A percentile compares a stretch with the other conserved stretches of the same genome.
Evolutionary conservation across 192 early-diverging fungal genomes (phyloP).

Genomic region (Rhizoclosmatium globosum): DNA sequence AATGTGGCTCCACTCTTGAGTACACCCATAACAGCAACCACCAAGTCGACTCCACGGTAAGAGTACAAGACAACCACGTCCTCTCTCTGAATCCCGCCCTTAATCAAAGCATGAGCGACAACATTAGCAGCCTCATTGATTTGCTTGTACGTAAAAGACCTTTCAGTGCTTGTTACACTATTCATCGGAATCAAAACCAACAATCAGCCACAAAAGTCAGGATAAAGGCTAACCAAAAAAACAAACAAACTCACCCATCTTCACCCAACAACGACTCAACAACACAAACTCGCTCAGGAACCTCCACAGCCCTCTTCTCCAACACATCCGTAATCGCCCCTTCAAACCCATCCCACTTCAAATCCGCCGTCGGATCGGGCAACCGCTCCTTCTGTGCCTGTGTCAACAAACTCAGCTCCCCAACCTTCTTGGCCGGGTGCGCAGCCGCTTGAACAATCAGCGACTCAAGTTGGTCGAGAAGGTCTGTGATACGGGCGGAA

Average conservation of each 20-base stretch:
- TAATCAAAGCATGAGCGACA: slow-evolving; percentile 84
- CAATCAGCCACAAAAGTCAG: background rate
- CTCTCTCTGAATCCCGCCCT: slow-evolving; percentile 85
- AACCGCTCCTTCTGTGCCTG: slow-evolving; percentile 48
- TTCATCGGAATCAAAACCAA: background rate
- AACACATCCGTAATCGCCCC: slow-evolving; percentile 96
- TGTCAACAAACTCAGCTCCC: slow-evolving; percentile 72
- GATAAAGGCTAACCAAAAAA: background rate
- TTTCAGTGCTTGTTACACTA: slow-evolving; percentile 18
- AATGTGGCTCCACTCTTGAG: slow-evolving; percentile 97
- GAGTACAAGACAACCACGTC: slow-evolving; percentile 98
- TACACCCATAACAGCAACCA: slow-evolving; percentile 96
- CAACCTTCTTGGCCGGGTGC: slow-evolving; percentile 58
- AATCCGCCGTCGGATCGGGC: slow-evolving; percentile 81
- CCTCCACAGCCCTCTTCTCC: slow-evolving; percentile 75
- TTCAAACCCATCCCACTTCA: slow-evolving; percentile 87
- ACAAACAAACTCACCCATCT: slow-evolving; percentile 16
- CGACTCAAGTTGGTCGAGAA: slow-evolving; percentile 84
- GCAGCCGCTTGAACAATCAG: slow-evolving; percentile 75
- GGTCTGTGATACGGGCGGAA: slow-evolving; percentile 81
- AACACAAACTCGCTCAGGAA: slow-evolving; percentile 84
- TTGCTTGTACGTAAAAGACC: slow-evolving; percentile 81
- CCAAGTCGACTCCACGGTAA: slow-evolving; percentile 93
- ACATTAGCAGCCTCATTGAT: slow-evolving; percentile 86
- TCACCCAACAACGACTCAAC: slow-evolving; percentile 66